phyloP scores from a whole-genome alignment of 2,329 filamentous ascomycete genomes.

The Xylaria sp. region DNA sequence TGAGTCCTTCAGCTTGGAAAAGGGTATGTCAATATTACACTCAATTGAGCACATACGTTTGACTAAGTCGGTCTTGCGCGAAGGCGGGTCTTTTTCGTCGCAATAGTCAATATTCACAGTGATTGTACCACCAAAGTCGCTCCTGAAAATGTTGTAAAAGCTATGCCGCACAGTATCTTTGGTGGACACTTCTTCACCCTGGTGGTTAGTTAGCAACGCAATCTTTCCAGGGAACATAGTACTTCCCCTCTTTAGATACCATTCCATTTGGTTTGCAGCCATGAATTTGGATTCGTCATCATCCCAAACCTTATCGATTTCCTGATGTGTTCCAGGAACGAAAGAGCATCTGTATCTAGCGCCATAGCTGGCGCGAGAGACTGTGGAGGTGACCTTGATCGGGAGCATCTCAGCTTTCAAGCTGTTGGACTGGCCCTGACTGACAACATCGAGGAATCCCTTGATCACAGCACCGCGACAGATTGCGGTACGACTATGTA shows the following conservation, averaged over 20 bases:
- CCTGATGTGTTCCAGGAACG: background rate
- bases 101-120: constrained; percentile 4
- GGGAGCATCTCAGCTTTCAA: constrained; percentile 1
- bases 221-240: background rate
- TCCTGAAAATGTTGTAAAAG: constrained; percentile 3
- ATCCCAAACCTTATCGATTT: constrained; percentile 20
- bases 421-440: background rate
- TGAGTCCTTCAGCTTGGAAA: background rate
- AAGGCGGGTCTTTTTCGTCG: constrained; percentile 9
- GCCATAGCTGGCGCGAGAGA: constrained; percentile 25
- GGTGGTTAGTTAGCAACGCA: background rate
- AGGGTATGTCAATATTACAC: constrained; percentile 4
- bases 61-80: constrained; percentile 10
- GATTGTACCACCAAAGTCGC: constrained; percentile 1
- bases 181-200: constrained; percentile 12
- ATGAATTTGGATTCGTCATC: background rate
- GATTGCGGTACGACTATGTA: constrained; percentile 16
- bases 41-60: constrained; percentile 9
- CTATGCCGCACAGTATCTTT: constrained; percentile 8
- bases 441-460: constrained; percentile 12
- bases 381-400: constrained; percentile 9
- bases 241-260: constrained; percentile 23
- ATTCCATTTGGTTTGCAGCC: constrained; percentile 20
- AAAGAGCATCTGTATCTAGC: background rate
- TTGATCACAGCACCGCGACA: constrained; percentile 16